phyloP scores from a whole-genome alignment of 371 early-diverging fungal species.

The Zychaea mexicana region DNA sequence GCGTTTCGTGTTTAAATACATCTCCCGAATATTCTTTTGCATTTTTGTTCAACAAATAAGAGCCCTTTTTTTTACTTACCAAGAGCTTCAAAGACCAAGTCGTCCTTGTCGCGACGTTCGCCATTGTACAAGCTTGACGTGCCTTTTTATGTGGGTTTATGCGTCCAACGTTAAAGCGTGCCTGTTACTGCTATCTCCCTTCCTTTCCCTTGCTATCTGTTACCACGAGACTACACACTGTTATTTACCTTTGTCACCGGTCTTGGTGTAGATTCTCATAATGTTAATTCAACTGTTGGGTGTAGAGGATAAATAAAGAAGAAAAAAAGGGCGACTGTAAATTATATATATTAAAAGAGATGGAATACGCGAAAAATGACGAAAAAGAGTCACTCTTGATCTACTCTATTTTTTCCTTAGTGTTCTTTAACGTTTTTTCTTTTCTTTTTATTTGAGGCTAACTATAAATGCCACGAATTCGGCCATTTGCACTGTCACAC shows the following conservation, averaged over 20 bases:
- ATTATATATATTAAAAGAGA: background rate
- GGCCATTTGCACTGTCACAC: background rate
- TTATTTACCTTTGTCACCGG: slow-evolving; percentile 90
- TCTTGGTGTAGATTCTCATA: slow-evolving; percentile 87
- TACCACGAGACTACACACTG: too few species aligned
- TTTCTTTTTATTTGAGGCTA: background rate
- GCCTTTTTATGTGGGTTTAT: slow-evolving; percentile 52
- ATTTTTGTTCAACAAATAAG: background rate
- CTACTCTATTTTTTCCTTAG: background rate
- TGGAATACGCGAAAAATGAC: background rate
- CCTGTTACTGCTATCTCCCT: background rate
- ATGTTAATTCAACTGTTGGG: background rate
- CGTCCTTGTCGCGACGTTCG: slow-evolving; percentile 85
- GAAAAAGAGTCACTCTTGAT: background rate
- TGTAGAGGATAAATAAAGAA: background rate
- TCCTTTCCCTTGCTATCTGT: background rate
- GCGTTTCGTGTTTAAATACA: background rate
- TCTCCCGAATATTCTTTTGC: slow-evolving; percentile 1
- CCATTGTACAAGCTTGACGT: slow-evolving; percentile 90
- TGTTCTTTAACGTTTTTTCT: background rate
- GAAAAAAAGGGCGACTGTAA: background rate
- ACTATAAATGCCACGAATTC: background rate
- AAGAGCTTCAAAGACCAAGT: slow-evolving; percentile 88
- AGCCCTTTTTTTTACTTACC: slow-evolving; percentile 48
- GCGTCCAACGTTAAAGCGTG: background rate